Base-by-base conservation (phyloP, 2,329 filamentous ascomycete genomes). In the Tolypocladium inflatum region DNA sequence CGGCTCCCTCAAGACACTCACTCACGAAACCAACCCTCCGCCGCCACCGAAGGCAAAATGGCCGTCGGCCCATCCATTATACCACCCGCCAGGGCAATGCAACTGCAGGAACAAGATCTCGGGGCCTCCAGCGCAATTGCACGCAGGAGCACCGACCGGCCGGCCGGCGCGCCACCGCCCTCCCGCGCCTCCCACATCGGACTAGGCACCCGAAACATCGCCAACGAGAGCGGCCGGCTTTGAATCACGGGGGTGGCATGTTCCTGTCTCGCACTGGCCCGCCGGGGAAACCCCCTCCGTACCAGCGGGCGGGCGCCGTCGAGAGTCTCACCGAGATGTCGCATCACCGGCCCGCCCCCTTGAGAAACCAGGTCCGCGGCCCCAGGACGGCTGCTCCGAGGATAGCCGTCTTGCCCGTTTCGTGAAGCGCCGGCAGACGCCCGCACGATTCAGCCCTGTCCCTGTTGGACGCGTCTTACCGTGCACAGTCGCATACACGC, bases 211-310 rank as follows among this genome's bases (percentile, higher is more conserved):
- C 26, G n/a, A 35, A 51, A 51, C 48, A n/a, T 13, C 10, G 48
- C 48, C 48, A 51, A 33, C 30, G 48, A n/a, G 9, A 26, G 48
- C 23, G 6, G 23, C 10, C 3, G 48, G 48, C 26, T 30, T 8
- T 48, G 45, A 30, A 30, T 30, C 45, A 50, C 26, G 26, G 45
- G 45, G 23, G 43, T 48, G 45, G 42, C 39, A 56, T 54, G 45
- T 35, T 23, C 11, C 30, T 54, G 56, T 58, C 57, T 55, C 50
- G 41, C 21, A 19, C 53, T 54, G 45, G 33, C 43, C 39, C 59
- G 56, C 57, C 53, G 57, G 56, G 45, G 10, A 33, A 8, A 48
- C 23, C 23, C 10, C 26, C 7, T 33, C 17, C 23, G 13, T 19
- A 30, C 6, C 23, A 10, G 26, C 21, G 21, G 21, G 13, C 42